Conservation (phyloP, 1,139 yeast genomes). For the Scheffersomyces segobiensis region DNA sequence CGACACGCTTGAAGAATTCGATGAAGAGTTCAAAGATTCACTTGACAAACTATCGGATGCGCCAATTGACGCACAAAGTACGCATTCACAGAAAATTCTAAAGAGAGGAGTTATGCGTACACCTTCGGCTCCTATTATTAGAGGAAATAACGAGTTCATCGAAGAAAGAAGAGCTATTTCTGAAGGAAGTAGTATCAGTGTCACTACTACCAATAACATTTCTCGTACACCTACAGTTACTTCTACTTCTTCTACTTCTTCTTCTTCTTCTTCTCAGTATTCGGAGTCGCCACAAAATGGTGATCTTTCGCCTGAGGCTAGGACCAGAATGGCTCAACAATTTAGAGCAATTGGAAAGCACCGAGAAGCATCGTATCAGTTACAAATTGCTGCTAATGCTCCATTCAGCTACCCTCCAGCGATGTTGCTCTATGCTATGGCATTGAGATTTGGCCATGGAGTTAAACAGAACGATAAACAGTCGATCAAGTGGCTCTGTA, state of each 20-base stretch:
- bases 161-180: slow-evolving; percentile 5
- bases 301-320: slow-evolving; percentile 39
- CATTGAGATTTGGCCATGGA: slow-evolving; percentile 72
- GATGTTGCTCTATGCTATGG: slow-evolving; percentile 69
- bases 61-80: not conserved
- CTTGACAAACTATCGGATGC: not conserved
- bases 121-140: slow-evolving; percentile 16
- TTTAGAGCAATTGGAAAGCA: slow-evolving; percentile 60
- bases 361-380: slow-evolving; percentile 68
- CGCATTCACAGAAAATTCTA: not conserved
- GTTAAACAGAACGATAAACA: slow-evolving; percentile 57
- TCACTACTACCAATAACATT: slow-evolving; percentile 5
- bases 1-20: not conserved
- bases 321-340: slow-evolving; percentile 54
- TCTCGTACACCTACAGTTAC: not conserved
- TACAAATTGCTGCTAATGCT: slow-evolving; percentile 59
- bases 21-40: not conserved
- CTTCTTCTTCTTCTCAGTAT: not conserved
- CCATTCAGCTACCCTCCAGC: slow-evolving; percentile 63
- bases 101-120: slow-evolving; percentile 7
- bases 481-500: slow-evolving; percentile 63
- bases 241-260: not conserved
- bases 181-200: slow-evolving; percentile 9
- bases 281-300: not conserved
- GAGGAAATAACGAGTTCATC: slow-evolving; percentile 6